Percentiles rank a stretch among this genome's conserved stretches.
Evolutionary conservation across 345 rosid species (phyloP).

Genomic region (Xanthoceras sorbifolium): DNA sequence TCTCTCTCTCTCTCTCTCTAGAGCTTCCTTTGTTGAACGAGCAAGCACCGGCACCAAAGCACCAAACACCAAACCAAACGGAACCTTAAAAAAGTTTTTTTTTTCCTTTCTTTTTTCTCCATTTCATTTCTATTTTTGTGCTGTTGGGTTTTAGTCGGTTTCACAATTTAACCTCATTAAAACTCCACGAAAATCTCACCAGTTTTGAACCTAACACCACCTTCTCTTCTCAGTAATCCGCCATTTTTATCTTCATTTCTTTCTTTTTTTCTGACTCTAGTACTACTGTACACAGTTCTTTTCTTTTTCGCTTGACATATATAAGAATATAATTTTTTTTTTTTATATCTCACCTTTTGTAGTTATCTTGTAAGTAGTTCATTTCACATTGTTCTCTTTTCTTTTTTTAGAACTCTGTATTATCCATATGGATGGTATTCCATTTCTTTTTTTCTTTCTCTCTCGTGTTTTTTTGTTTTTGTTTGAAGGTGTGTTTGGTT

Average conservation of each 20-base stretch:
- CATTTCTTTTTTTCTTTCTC: not conserved
- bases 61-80: constrained; percentile 32
- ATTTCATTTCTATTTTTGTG: not conserved
- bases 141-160: constrained; percentile 31
- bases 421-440: not conserved
- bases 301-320: too few species aligned
- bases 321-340: too few species aligned
- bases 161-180: constrained; percentile 18
- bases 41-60: constrained; percentile 15
- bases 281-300: not conserved
- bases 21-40: constrained; percentile 56
- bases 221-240: constrained; percentile 6
- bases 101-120: not conserved
- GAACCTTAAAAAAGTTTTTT: constrained; percentile 14
- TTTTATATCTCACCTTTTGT: not conserved
- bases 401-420: not conserved
- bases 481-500: constrained; percentile 13
- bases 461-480: too few species aligned
- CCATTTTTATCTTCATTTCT: not conserved
- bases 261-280: not conserved
- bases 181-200: constrained; percentile 35
- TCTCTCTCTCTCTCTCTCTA: constrained; percentile 7
- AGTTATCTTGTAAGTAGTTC: too few species aligned
- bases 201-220: constrained; percentile 42
- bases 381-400: not conserved